Evolutionary conservation across 352 stramenopile genomes (phyloP), one percentile per base, ranked within the genome.

Genomic region (Phytophthora parvispora): DNA sequence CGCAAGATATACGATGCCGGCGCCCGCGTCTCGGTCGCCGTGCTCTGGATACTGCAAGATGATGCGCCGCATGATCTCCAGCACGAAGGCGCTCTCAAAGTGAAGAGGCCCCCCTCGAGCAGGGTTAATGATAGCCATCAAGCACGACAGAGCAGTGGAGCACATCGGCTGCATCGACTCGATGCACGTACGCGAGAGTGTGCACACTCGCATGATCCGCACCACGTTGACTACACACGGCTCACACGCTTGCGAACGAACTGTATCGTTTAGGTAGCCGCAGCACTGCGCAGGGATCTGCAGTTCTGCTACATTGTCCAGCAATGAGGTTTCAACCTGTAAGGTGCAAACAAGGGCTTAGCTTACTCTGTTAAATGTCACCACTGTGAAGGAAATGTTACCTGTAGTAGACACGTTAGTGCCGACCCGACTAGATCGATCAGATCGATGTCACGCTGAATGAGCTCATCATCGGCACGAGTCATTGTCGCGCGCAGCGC

Each of bases 41-140:
- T 93, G 87, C 29, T 94, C 81, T 2, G 87, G 81, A 58, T 92
- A 92, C 22, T 92, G 76, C 24, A 76, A 54, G 7, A 97, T 59
- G 29, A 97, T 79, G 7, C 85, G 82, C 9, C 88, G 81, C 54
- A 97, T 81, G 32, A 93, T 93, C 50, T 95, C 89, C 4, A 97
- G 58, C 8, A 78, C 77, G 47, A 83, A 94, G 1, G 71, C 87
- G 13, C 80, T 79, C 54, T 95, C 87, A 10, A 79, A 90, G 60
- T 92, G 85, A 10, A 95, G 64, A 28, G 77, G 74, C 0, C 83
- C 81, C 29, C 83, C 76, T 54, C 76, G 74, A 34, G 77, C 64
- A 3, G 81, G 84, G 15, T 84, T 92, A 28, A 82, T 70, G 25
- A 85, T 52, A 3, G 74, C 54, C 53, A 93, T 78, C 47, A 95